phyloP scores from a whole-genome alignment of 306 rosid genomes.

The Fragaria ananassa region DNA sequence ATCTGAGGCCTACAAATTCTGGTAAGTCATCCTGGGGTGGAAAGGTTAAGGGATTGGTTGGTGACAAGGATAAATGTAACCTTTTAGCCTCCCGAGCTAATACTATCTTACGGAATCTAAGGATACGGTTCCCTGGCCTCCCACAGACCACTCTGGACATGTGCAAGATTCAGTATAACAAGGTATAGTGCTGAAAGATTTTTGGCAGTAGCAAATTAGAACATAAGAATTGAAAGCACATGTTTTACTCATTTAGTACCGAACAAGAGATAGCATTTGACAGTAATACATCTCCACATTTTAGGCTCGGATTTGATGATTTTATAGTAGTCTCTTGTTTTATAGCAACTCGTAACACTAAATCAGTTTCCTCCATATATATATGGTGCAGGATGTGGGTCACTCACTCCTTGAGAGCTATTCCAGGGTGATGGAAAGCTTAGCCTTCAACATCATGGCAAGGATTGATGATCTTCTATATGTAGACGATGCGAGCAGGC shows the following conservation, averaged over 20 bases:
- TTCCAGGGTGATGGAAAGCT: constrained; percentile 50
- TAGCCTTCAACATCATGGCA: constrained; percentile 48
- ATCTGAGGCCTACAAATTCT: constrained; percentile 14
- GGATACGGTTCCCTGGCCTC: constrained; percentile 40
- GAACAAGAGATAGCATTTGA: neutral
- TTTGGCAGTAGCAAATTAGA: neutral
- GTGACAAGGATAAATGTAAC: constrained; percentile 30
- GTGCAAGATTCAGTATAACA: constrained; percentile 47
- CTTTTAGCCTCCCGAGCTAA: constrained; percentile 41
- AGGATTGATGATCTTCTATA: constrained; percentile 51
- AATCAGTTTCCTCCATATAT: neutral
- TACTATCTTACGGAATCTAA: constrained; percentile 36
- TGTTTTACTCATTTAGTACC: neutral
- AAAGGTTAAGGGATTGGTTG: constrained; percentile 34
- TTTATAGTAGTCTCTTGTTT: neutral
- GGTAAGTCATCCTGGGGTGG: constrained; percentile 45
- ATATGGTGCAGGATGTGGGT: constrained; percentile 41
- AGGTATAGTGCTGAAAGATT: constrained; percentile 22
- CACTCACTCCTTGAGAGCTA: constrained; percentile 50
- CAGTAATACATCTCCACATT: neutral
- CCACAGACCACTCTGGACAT: constrained; percentile 49
- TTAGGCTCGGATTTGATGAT: neutral
- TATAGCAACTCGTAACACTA: neutral
- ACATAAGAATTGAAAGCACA: neutral
- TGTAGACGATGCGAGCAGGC: constrained; percentile 40